phyloP scores from a whole-genome alignment of 2,329 filamentous ascomycete genomes.

The Acrocalymma vagum region DNA sequence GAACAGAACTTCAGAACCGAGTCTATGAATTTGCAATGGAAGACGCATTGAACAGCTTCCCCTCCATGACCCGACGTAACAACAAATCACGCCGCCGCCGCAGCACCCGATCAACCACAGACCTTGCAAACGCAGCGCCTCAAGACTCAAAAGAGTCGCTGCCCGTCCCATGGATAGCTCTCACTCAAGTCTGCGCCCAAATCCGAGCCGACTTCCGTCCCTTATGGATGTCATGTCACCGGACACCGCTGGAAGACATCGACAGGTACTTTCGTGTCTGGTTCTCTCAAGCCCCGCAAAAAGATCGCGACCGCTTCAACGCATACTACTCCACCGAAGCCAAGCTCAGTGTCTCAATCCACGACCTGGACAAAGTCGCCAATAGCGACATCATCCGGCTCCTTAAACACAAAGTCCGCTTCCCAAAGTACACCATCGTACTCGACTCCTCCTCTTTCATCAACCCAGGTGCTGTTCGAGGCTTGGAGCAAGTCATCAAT shows the following conservation, averaged over 20 bases:
- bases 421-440: constrained; percentile 22
- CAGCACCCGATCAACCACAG: neutral
- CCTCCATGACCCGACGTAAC: constrained; percentile 11
- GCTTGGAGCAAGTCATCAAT: constrained; percentile 18
- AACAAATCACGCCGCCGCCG: constrained; percentile 1
- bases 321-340: constrained; percentile 9
- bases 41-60: constrained; percentile 19
- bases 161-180: constrained; percentile 25
- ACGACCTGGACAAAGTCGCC: constrained; percentile 7
- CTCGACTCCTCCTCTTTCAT: too few species aligned
- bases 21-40: constrained; percentile 29
- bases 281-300: constrained; percentile 16
- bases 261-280: constrained; percentile 30
- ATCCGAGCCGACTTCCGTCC: constrained; percentile 37
- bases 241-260: constrained; percentile 23
- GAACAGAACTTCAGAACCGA: constrained; percentile 34
- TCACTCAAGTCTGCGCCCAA: constrained; percentile 28
- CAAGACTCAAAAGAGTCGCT: neutral
- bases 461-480: neutral
- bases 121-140: neutral
- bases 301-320: constrained; percentile 10
- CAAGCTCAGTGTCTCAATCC: constrained; percentile 22
- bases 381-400: constrained; percentile 18
- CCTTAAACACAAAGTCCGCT: constrained; percentile 25
- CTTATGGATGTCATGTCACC: constrained; percentile 30